Conservation (phyloP, 2,329 filamentous ascomycete species). For the Rachicladosporium sp. region DNA sequence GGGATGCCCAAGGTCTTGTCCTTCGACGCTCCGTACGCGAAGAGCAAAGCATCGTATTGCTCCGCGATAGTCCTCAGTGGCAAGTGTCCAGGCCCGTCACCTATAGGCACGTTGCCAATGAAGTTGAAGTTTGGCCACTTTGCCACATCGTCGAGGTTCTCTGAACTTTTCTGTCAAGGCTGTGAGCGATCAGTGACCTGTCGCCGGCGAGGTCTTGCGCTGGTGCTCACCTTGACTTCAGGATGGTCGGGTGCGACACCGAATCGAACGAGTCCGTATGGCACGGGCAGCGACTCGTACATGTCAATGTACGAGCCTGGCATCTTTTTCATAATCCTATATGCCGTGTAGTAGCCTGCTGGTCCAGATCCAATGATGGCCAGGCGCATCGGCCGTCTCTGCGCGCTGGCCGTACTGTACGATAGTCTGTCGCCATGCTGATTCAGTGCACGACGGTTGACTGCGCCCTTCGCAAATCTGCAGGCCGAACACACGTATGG, state of each 20-base stretch:
- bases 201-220: too few relatives aligned
- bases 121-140: slow-evolving; percentile 74
- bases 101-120: slow-evolving; percentile 77
- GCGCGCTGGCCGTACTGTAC: slow-evolving; percentile 15
- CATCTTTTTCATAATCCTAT: slow-evolving; percentile 67
- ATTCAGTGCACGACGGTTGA: too few relatives aligned
- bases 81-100: slow-evolving; percentile 40
- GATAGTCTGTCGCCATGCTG: too few relatives aligned
- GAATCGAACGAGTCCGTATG: slow-evolving; percentile 83
- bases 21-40: slow-evolving; percentile 82
- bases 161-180: slow-evolving; percentile 67
- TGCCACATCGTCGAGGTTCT: slow-evolving; percentile 84
- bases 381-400: slow-evolving; percentile 49
- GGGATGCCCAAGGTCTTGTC: slow-evolving; percentile 69
- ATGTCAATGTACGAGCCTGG: slow-evolving; percentile 70
- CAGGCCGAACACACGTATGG: too few relatives aligned
- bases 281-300: slow-evolving; percentile 89
- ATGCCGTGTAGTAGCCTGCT: slow-evolving; percentile 89
- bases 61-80: slow-evolving; percentile 56
- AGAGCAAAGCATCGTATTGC: slow-evolving; percentile 84
- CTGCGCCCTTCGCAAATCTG: too few relatives aligned
- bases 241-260: slow-evolving; percentile 98
- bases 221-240: slow-evolving; percentile 70
- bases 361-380: slow-evolving; percentile 89
- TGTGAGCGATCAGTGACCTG: slow-evolving; percentile 11